These are phyloP conservation scores for Cutaneotrichosporon daszewskae DNA, from an alignment of 1,284 basidiomycete species.

Conservation along the genomic window DNA sequence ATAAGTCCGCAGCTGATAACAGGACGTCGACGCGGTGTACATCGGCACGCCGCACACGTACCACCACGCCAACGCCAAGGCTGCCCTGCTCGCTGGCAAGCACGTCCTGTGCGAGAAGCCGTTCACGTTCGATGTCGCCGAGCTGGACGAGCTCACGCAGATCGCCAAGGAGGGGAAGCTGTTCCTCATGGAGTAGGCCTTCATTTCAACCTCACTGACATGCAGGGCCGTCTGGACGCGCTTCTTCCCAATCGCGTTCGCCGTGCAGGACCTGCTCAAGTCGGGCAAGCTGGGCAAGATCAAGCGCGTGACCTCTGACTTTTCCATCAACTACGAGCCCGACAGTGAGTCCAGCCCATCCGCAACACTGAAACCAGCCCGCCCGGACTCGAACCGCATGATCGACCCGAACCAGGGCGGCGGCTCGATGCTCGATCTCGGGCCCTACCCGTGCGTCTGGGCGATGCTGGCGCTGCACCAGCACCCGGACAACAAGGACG, in stretches of 20 bases:
- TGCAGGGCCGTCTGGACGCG: slow-evolving; percentile 46
- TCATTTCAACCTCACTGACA: slow-evolving; percentile 39
- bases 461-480: slow-evolving; percentile 74
- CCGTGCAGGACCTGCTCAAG: slow-evolving; percentile 40
- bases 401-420: slow-evolving; percentile 75
- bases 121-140: slow-evolving; percentile 50
- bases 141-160: slow-evolving; percentile 57
- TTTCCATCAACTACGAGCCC: slow-evolving; percentile 65
- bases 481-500: slow-evolving; percentile 59
- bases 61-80: slow-evolving; percentile 73
- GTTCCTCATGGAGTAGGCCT: slow-evolving; percentile 85
- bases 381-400: slow-evolving; percentile 57
- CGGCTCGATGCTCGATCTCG: slow-evolving; percentile 75
- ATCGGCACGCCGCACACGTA: slow-evolving; percentile 81
- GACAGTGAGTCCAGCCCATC: slow-evolving; percentile 54
- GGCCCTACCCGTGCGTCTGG: slow-evolving; percentile 79
- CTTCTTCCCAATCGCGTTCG: slow-evolving; percentile 46
- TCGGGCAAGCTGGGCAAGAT: slow-evolving; percentile 44
- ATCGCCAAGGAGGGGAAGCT: slow-evolving; percentile 69
- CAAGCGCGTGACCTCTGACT: slow-evolving; percentile 57
- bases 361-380: slow-evolving; percentile 12
- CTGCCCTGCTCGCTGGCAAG: slow-evolving; percentile 72
- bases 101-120: slow-evolving; percentile 80
- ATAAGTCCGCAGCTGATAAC: background rate
- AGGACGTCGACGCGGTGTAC: slow-evolving; percentile 75